Evolutionary conservation across 352 stramenopile genomes (phyloP).

Genomic region (Pythium angustatum): DNA sequence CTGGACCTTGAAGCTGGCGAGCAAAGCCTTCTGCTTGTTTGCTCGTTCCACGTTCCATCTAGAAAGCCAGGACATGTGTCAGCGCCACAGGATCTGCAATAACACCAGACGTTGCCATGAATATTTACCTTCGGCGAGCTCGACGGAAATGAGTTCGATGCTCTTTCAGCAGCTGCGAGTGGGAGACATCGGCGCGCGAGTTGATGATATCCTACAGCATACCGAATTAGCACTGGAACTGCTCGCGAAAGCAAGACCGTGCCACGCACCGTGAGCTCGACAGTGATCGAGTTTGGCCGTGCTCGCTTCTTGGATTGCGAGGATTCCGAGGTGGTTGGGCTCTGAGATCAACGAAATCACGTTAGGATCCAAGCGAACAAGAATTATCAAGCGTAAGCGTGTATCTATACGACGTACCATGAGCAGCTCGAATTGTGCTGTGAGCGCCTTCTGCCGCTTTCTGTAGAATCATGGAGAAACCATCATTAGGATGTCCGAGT

Average conservation of each 20-base stretch:
- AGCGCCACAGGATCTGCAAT: not conserved
- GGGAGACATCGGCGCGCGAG: conserved; percentile 56
- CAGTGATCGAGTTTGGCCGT: not conserved
- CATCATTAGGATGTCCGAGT: no score
- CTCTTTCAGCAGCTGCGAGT: conserved; percentile 65
- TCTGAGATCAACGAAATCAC: conserved; percentile 1
- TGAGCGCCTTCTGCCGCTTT: conserved; percentile 33
- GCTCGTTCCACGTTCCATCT: conserved; percentile 60
- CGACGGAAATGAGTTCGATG: conserved; percentile 61
- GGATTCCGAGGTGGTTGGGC: conserved; percentile 17
- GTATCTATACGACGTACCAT: conserved; percentile 22
- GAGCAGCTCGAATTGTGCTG: conserved; percentile 27
- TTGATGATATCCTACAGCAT: conserved; percentile 61
- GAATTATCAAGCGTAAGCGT: no score
- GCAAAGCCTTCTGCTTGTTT: conserved; percentile 51
- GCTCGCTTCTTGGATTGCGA: conserved; percentile 6
- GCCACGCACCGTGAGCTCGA: conserved; percentile 3
- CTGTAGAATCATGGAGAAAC: conserved; percentile 8
- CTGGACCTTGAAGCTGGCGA: conserved; percentile 61
- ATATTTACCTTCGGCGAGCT: conserved; percentile 48
- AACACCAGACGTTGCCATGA: not conserved
- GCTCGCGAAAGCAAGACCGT: no score
- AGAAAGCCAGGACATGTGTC: not conserved
- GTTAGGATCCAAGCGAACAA: no score
- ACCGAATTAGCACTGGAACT: no score